Evolutionary conservation across 1,139 yeast species (phyloP).

Genomic region (Yamadazyma friedrichii): DNA sequence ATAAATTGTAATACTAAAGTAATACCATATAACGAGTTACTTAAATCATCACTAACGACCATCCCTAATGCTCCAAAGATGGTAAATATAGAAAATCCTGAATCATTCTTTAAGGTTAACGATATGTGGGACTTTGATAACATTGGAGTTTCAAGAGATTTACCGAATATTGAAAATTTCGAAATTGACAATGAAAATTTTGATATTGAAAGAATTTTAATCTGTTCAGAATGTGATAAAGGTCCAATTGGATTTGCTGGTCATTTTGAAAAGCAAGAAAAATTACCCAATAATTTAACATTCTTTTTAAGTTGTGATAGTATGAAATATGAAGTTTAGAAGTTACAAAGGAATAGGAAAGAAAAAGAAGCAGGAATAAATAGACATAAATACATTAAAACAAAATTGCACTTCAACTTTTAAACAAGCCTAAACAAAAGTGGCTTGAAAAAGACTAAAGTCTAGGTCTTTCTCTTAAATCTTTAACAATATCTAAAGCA

Average conservation of each 20-base stretch:
- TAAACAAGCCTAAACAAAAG: background rate
- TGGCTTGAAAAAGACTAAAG: constrained; percentile 17
- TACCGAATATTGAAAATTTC: constrained; percentile 19
- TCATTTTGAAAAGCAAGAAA: constrained; percentile 25
- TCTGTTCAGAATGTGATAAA: constrained; percentile 72
- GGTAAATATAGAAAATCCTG: constrained; percentile 19
- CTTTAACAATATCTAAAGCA: constrained; percentile 34
- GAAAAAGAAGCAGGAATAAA: background rate
- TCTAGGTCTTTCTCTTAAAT: constrained; percentile 30
- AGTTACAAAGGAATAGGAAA: background rate
- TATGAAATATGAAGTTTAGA: constrained; percentile 28
- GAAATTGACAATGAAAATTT: constrained; percentile 18
- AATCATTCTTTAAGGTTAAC: constrained; percentile 36
- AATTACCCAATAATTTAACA: constrained; percentile 35
- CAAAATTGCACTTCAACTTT: background rate
- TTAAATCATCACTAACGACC: constrained; percentile 13
- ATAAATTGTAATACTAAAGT: constrained; percentile 34
- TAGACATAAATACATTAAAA: constrained; percentile 1
- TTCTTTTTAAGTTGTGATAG: constrained; percentile 47
- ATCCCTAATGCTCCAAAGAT: constrained; percentile 32
- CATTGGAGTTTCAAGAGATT: constrained; percentile 64
- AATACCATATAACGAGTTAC: constrained; percentile 23
- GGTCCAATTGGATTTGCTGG: constrained; percentile 76
- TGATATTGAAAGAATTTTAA: constrained; percentile 49
- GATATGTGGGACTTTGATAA: constrained; percentile 80